Percentiles rank a stretch among this genome's conserved stretches.
These are phyloP conservation scores for Linnemannia exigua DNA, from an alignment of 192 early-diverging fungal species.

Conservation along the genomic window DNA sequence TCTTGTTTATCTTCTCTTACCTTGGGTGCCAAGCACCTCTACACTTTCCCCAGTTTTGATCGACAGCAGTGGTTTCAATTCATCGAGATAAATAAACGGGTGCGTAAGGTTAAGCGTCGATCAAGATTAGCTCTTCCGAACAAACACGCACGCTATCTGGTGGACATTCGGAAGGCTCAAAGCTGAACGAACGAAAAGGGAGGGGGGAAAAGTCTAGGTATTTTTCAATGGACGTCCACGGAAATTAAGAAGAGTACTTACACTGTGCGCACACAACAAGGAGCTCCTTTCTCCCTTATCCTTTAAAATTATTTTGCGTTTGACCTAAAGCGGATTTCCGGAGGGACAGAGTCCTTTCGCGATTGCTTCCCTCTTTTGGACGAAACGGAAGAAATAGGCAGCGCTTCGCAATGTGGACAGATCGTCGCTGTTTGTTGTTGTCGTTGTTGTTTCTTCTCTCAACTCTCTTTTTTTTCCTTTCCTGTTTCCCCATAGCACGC, in stretches of 20 bases:
- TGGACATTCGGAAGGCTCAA: background rate
- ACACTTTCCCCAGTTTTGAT: too few species aligned
- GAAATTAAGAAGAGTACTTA: background rate
- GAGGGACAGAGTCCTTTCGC: background rate
- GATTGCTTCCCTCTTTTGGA: conserved; percentile 3
- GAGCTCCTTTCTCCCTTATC: background rate
- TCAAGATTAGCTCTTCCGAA: background rate
- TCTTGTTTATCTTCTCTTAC: background rate
- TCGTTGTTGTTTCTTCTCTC: background rate
- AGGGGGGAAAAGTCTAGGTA: background rate
- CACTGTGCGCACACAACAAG: too few species aligned
- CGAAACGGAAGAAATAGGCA: background rate
- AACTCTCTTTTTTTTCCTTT: background rate
- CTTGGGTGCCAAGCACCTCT: background rate
- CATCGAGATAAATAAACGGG: background rate
- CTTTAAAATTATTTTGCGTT: background rate
- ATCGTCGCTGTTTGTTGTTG: background rate
- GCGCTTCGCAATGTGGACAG: background rate
- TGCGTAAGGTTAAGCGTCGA: background rate
- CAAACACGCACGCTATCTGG: background rate
- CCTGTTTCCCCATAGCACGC: background rate
- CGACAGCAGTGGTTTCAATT: background rate
- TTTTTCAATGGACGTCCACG: background rate
- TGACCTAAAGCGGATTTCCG: conserved; percentile 1
- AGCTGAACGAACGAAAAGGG: background rate